Evolutionary conservation across 2,329 filamentous ascomycete species (phyloP), one percentile per base, ranked within the genome.

Genomic region (Monilinia vaccinii-corymbosi): DNA sequence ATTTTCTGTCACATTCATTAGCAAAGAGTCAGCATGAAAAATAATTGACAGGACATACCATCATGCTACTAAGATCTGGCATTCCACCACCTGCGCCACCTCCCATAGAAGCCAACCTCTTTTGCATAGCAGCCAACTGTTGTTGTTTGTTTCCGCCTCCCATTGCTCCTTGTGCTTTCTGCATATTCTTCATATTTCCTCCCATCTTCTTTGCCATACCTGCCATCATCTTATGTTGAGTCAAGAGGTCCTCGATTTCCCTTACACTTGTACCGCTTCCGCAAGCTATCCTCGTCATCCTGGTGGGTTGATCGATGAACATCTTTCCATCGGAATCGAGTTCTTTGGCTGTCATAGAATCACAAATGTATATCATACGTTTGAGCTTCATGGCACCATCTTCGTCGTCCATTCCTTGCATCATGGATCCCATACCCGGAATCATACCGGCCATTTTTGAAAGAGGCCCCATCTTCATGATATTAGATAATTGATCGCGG

Each of bases 151-250:
- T 96, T 34, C 86, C 89, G 48, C 92, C 91, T 32, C 87, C 89
- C 86, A 97, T 91, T 64, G 89, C 90, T 59, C 88, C 88, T 75
- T 97, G 92, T 0, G 92, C 92, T 56, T 87, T 86, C 73, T 97
- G 91, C 87, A 97, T 95, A 72, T 97, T 96, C 77, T 94, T 94
- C 88, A 96, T 96, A 73, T 90, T 92, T 44, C 92, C 92, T 61
- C 94, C 93, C 85, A 99, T 95, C 78, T 95, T 95, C 85, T 97
- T 99, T 52, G 94, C 94, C 91, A 99, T 97, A 61, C 90, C 90
- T 0, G 91, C 89, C 94, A 99, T 99, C 89, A 97, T 96, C 68
- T 90, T 87, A 73, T 97, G 93, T 75, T 99, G 94, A 0, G 92
- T 96, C n/a, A 99, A 82, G 8, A 99, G 79, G 71, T 99, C 94